Evolutionary conservation across 768 basidiomycete species (phyloP).

Genomic region (Cytidiella melzeri): DNA sequence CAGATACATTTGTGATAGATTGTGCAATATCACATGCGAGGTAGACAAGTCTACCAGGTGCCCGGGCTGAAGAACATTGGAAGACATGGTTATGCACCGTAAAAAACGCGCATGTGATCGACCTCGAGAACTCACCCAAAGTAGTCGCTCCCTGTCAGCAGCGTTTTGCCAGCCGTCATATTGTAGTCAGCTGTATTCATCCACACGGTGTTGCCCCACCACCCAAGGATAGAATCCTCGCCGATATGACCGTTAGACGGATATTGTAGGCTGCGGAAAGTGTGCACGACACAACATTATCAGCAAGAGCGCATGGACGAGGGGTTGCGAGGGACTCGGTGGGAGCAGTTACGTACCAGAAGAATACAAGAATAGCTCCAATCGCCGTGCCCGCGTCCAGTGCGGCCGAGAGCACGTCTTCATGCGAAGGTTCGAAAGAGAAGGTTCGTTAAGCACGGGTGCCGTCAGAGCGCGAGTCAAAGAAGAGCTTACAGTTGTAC

Average conservation of each 20-base stretch:
- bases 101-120: background rate
- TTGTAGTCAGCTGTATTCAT: constrained; percentile 25
- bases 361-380: constrained; percentile 50
- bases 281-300: background rate
- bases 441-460: background rate
- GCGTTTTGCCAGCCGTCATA: constrained; percentile 10
- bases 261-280: constrained; percentile 56
- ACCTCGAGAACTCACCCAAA: constrained; percentile 1
- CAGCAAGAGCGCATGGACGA: background rate
- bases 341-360: constrained; percentile 20
- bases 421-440: background rate
- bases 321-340: background rate
- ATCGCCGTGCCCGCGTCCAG: constrained; percentile 63
- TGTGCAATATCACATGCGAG: background rate
- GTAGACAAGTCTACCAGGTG: background rate
- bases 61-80: background rate
- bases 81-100: background rate
- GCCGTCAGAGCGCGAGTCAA: no score
- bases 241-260: constrained; percentile 59
- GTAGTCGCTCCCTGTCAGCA: constrained; percentile 1
- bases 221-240: constrained; percentile 39
- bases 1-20: background rate
- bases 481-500: constrained; percentile 33
- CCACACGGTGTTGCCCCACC: constrained; percentile 64
- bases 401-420: constrained; percentile 62